Conservation (phyloP, 305 asterid genomes). For the Fraxinus dipetala region DNA sequence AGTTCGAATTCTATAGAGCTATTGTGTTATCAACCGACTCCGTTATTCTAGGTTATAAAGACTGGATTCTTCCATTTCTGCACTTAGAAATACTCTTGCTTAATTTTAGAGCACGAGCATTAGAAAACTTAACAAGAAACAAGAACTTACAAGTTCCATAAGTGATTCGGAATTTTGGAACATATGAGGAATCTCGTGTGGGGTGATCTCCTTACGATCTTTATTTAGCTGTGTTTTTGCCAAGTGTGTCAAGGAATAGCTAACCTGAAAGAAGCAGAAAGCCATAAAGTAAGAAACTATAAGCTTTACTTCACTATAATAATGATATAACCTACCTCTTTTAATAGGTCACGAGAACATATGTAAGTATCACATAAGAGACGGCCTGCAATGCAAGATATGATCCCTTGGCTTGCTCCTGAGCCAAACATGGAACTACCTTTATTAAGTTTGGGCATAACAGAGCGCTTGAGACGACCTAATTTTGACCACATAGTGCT, state of each 20-base stretch:
- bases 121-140: constrained; percentile 15
- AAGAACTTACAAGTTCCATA: constrained; percentile 70
- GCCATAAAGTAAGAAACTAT: constrained; percentile 23
- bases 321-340: constrained; percentile 58
- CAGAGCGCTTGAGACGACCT: constrained; percentile 92
- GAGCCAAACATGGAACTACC: constrained; percentile 76
- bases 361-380: constrained; percentile 90
- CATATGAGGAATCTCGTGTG: constrained; percentile 77
- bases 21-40: background rate
- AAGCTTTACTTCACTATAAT: constrained; percentile 2
- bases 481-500: constrained; percentile 89
- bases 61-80: background rate
- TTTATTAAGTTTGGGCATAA: constrained; percentile 87
- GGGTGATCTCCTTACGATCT: constrained; percentile 80
- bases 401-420: constrained; percentile 91
- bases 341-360: constrained; percentile 83
- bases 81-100: background rate
- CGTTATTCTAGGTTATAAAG: background rate
- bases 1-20: background rate
- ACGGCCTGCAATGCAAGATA: constrained; percentile 95
- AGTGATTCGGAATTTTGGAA: constrained; percentile 76
- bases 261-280: constrained; percentile 60
- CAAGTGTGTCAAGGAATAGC: constrained; percentile 89
- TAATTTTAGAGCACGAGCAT: constrained; percentile 15
- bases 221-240: constrained; percentile 80